A percentile compares a stretch with the other conserved stretches of the same genome.
These are phyloP conservation scores for Ustilago trichophora DNA, from an alignment of 1,284 basidiomycete genomes.

Conservation along the genomic window DNA sequence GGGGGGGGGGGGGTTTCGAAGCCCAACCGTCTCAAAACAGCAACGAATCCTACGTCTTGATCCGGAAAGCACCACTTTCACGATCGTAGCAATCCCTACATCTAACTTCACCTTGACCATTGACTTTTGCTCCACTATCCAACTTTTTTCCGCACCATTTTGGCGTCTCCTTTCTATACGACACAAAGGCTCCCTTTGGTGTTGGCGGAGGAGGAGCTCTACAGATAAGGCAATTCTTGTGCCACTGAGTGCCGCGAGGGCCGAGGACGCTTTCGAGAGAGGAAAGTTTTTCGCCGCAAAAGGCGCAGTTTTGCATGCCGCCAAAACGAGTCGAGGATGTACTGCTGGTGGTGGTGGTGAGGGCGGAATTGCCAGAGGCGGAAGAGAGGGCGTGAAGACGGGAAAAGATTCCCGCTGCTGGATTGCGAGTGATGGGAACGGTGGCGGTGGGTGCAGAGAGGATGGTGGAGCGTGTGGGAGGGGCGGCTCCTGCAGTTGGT, in stretches of 20 bases:
- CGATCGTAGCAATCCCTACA: constrained; percentile 52
- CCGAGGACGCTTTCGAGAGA: constrained; percentile 49
- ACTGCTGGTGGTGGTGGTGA: neutral
- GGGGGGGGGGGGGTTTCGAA: too few species aligned
- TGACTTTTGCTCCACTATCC: constrained; percentile 54
- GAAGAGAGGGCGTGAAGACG: constrained; percentile 14
- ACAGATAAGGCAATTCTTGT: constrained; percentile 48
- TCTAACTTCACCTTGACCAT: constrained; percentile 42
- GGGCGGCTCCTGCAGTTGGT: constrained; percentile 46
- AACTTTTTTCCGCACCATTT: constrained; percentile 42
- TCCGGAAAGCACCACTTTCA: constrained; percentile 17
- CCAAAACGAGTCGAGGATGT: constrained; percentile 8
- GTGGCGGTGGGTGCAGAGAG: neutral
- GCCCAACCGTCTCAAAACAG: too few species aligned
- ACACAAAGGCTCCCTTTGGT: neutral
- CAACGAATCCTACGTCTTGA: constrained; percentile 5
- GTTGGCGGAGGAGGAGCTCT: constrained; percentile 2
- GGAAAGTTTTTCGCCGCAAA: constrained; percentile 43
- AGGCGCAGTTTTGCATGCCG: constrained; percentile 49
- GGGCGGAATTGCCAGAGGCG: too few species aligned
- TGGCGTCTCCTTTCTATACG: neutral
- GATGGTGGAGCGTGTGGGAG: constrained; percentile 42
- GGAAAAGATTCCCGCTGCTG: constrained; percentile 47
- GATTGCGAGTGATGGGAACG: too few species aligned
- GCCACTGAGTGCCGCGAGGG: constrained; percentile 51